Conservation (phyloP, 148 eudicot species). For the Cornus florida region DNA sequence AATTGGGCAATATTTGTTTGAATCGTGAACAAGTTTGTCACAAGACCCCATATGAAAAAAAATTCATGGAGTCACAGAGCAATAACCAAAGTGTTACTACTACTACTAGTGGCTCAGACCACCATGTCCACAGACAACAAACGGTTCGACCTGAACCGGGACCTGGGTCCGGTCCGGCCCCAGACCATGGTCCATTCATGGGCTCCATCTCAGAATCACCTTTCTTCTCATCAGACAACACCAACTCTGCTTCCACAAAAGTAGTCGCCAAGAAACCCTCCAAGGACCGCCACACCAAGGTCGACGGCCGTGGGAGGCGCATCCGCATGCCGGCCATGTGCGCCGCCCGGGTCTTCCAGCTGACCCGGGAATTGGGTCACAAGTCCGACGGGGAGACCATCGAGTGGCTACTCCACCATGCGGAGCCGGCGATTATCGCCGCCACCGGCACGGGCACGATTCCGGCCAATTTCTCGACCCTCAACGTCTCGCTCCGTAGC, state of each 20-base stretch:
- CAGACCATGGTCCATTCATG: conserved; percentile 14
- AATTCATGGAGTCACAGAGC: neutral
- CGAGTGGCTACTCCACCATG: conserved; percentile 43
- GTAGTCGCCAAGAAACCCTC: conserved; percentile 31
- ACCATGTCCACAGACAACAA: neutral
- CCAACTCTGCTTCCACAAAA: conserved; percentile 2
- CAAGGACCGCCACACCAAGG: conserved; percentile 45
- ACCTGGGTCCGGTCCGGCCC: neutral
- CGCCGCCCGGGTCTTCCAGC: conserved; percentile 42
- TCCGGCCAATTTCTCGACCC: conserved; percentile 33
- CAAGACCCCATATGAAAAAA: neutral
- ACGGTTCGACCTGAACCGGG: conserved; percentile 4
- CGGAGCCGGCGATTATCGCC: conserved; percentile 38
- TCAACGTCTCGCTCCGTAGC: conserved; percentile 10
- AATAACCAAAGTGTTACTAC: neutral
- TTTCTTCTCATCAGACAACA: conserved; percentile 9
- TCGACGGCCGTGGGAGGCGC: conserved; percentile 42
- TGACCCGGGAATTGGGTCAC: conserved; percentile 37
- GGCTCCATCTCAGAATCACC: conserved; percentile 30
- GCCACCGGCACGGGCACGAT: conserved; percentile 44
- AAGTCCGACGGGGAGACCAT: conserved; percentile 42
- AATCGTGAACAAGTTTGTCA: neutral
- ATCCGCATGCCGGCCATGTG: conserved; percentile 43
- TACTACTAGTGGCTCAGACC: conserved; percentile 4
- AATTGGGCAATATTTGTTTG: neutral